phyloP scores from a whole-genome alignment of 345 rosid genomes.

The Microcos paniculata region DNA sequence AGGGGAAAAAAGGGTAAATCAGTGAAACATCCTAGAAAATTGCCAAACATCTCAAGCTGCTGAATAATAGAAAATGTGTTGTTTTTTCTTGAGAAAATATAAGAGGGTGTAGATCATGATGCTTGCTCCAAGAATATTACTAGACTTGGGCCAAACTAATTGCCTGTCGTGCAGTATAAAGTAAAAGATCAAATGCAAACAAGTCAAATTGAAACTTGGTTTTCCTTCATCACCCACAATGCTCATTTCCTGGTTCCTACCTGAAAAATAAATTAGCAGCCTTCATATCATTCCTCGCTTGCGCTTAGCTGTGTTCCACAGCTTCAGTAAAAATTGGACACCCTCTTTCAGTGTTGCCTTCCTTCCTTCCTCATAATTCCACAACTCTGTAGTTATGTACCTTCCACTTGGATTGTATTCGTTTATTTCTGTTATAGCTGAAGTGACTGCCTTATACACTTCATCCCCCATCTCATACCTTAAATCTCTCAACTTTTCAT shows the following conservation, averaged over 20 bases:
- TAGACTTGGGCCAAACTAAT: too few relatives aligned
- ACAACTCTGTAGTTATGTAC: slow-evolving; percentile 71
- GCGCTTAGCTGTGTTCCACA: slow-evolving; percentile 46
- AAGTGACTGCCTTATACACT: slow-evolving; percentile 55
- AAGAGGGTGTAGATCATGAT: too few relatives aligned
- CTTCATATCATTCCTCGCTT: slow-evolving; percentile 34
- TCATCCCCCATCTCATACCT: slow-evolving; percentile 57
- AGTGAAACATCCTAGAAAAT: neutral
- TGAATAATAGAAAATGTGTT: too few relatives aligned
- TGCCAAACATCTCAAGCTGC: neutral
- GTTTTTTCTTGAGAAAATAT: too few relatives aligned
- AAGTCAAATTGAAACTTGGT: neutral
- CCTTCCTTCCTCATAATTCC: slow-evolving; percentile 69
- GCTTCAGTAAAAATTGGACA: slow-evolving; percentile 46
- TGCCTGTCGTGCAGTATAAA: too few relatives aligned
- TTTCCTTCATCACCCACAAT: neutral
- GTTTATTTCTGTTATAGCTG: slow-evolving; percentile 70
- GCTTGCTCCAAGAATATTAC: too few relatives aligned
- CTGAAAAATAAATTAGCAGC: neutral
- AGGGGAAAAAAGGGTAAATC: neutral
- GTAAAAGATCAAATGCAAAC: too few relatives aligned
- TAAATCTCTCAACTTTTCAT: slow-evolving; percentile 62
- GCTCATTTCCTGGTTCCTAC: neutral
- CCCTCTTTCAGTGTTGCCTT: slow-evolving; percentile 73
- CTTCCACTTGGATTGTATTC: slow-evolving; percentile 96